A percentile compares a stretch with the other conserved stretches of the same genome.
These are phyloP conservation scores for Penicillium psychrofluorescens DNA, from an alignment of 495 filamentous ascomycete genomes.

Conservation along the genomic window DNA sequence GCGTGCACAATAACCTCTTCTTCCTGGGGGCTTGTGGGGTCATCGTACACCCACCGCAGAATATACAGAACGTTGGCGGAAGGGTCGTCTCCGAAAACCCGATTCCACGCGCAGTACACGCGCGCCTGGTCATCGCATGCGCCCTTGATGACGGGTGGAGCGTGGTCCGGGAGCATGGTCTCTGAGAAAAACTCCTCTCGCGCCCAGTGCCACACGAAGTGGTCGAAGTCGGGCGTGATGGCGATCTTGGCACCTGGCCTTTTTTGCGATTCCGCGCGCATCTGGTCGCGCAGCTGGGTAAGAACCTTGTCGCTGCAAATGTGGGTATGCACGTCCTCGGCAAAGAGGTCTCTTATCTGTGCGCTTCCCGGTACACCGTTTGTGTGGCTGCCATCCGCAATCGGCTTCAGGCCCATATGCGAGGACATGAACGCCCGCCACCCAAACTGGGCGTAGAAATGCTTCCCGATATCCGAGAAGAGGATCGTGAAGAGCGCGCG, in stretches of 20 bases:
- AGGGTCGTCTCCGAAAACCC: constrained; percentile 53
- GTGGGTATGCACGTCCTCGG: constrained; percentile 20
- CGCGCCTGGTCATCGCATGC: constrained; percentile 49
- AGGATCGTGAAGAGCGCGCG: constrained; percentile 60
- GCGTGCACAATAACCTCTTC: constrained; percentile 30
- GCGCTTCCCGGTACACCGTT: constrained; percentile 5
- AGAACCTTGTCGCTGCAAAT: constrained; percentile 31
- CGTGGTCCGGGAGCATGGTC: constrained; percentile 33
- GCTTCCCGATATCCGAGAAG: constrained; percentile 92
- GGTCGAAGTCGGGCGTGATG: constrained; percentile 63
- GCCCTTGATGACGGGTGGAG: constrained; percentile 55
- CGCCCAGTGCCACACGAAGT: constrained; percentile 77
- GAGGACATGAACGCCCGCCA: constrained; percentile 69
- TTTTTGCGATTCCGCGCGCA: constrained; percentile 24
- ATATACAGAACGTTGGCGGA: constrained; percentile 69
- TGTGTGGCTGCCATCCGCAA: constrained; percentile 15
- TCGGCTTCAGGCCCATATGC: constrained; percentile 58
- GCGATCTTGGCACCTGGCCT: constrained; percentile 46
- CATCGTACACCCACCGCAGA: constrained; percentile 68
- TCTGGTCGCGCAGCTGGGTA: constrained; percentile 22
- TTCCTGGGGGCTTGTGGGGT: constrained; percentile 28
- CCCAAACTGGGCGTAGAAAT: constrained; percentile 76
- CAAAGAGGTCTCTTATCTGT: constrained; percentile 15
- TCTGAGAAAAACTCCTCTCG: constrained; percentile 76
- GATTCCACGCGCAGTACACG: constrained; percentile 77